Percentiles rank a stretch among this genome's conserved stretches.
phyloP scores from a whole-genome alignment of 306 rosid genomes.

The Elaeagnus macrophylla region DNA sequence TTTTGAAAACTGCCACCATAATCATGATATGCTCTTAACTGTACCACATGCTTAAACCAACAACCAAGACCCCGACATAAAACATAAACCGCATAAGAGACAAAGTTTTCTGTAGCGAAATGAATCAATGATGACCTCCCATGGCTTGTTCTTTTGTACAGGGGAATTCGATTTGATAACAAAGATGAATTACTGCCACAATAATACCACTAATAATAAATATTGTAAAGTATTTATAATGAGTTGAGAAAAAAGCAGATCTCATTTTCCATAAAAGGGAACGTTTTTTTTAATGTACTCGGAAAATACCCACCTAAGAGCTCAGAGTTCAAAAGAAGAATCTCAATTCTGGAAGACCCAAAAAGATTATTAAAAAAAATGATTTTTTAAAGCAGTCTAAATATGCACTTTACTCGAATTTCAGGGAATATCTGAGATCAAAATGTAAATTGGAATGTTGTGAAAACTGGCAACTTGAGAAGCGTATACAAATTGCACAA shows the following conservation, averaged over 20 bases:
- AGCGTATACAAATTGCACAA: too few relatives aligned
- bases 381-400: slow-evolving; percentile 66
- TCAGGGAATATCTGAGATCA: too few relatives aligned
- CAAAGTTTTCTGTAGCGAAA: slow-evolving; percentile 45
- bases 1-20: too few relatives aligned
- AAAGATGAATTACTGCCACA: slow-evolving; percentile 12
- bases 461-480: too few relatives aligned
- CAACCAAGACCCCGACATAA: slow-evolving; percentile 40
- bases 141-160: slow-evolving; percentile 32
- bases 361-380: slow-evolving; percentile 14
- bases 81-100: slow-evolving; percentile 69
- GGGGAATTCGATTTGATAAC: slow-evolving; percentile 24
- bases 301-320: slow-evolving; percentile 74
- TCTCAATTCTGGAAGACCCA: slow-evolving; percentile 48
- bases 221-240: slow-evolving; percentile 27
- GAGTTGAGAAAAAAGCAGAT: slow-evolving; percentile 64
- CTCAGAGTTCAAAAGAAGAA: slow-evolving; percentile 77
- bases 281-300: slow-evolving; percentile 64
- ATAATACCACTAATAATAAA: neutral
- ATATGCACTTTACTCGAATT: slow-evolving; percentile 28
- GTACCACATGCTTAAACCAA: too few relatives aligned
- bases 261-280: slow-evolving; percentile 72
- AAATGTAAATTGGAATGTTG: too few relatives aligned
- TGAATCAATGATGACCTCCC: slow-evolving; percentile 73
- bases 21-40: too few relatives aligned